Percentiles rank a stretch among this genome's conserved stretches.
These are phyloP conservation scores for Lepidium aucheri DNA, from an alignment of 345 rosid genomes.

Conservation along the genomic window DNA sequence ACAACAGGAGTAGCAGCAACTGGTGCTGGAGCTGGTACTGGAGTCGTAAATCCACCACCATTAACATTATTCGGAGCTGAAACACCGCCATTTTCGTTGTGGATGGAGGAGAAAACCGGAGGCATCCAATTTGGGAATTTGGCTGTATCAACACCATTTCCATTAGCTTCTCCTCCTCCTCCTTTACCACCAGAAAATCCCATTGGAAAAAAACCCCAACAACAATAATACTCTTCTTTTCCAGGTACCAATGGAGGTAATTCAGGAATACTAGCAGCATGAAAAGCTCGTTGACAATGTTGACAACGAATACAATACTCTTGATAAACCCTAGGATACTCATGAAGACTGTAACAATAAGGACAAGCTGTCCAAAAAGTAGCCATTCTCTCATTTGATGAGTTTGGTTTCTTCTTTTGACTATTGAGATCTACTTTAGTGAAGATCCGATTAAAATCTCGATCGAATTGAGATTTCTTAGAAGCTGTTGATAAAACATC, in stretches of 20 bases:
- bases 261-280: constrained; percentile 45
- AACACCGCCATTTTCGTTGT: background rate
- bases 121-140: constrained; percentile 60
- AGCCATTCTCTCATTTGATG: constrained; percentile 22
- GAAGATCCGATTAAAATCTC: constrained; percentile 44
- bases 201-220: constrained; percentile 84
- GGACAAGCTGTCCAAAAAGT: constrained; percentile 97
- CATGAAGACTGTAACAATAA: constrained; percentile 66
- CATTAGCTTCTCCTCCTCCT: constrained; percentile 21
- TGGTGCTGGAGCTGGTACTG: background rate
- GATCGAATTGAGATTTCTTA: constrained; percentile 55
- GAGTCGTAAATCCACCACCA: background rate
- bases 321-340: constrained; percentile 73
- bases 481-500: constrained; percentile 50
- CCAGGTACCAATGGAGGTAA: constrained; percentile 80
- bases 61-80: constrained; percentile 2
- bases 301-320: constrained; percentile 78
- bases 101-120: constrained; percentile 20
- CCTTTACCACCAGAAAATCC: constrained; percentile 41
- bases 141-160: constrained; percentile 8
- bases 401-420: constrained; percentile 18
- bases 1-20: background rate
- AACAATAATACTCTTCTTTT: constrained; percentile 69
- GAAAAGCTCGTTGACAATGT: constrained; percentile 65
- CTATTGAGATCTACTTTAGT: constrained; percentile 49